Evolutionary conservation across 2,329 filamentous ascomycete genomes (phyloP).

Genomic region (Fusarium subglutinans): DNA sequence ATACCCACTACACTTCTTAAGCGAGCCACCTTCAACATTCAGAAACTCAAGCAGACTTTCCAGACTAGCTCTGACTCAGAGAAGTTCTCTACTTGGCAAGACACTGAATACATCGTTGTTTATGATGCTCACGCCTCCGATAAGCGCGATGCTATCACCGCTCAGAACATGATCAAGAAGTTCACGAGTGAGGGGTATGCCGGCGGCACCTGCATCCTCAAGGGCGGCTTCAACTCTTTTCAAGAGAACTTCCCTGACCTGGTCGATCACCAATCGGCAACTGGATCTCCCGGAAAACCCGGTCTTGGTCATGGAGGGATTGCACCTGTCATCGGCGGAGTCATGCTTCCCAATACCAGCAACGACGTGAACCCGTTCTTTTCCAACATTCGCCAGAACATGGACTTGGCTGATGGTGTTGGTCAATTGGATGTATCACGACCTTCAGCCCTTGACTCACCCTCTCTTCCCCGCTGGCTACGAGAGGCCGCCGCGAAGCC

Average conservation of each 20-base stretch:
- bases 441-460: conserved; percentile 56
- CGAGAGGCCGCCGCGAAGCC: conserved; percentile 69
- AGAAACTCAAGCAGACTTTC: conserved; percentile 89
- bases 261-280: conserved; percentile 63
- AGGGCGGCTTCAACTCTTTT: conserved; percentile 84
- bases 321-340: conserved; percentile 85
- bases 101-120: conserved; percentile 80
- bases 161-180: conserved; percentile 91
- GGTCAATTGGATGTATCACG: conserved; percentile 75
- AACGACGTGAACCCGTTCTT: conserved; percentile 89
- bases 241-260: conserved; percentile 70
- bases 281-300: conserved; percentile 53
- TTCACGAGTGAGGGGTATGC: conserved; percentile 85
- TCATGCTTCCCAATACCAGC: conserved; percentile 76
- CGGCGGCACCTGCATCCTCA: conserved; percentile 78
- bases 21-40: conserved; percentile 86
- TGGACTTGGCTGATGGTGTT: conserved; percentile 92
- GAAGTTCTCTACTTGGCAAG: conserved; percentile 80
- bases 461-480: conserved; percentile 80
- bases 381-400: conserved; percentile 94
- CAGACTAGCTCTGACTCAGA: conserved; percentile 74
- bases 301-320: conserved; percentile 59
- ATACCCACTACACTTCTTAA: conserved; percentile 95
- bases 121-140: conserved; percentile 84
- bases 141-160: conserved; percentile 80